Conservation (phyloP, 1,284 basidiomycete species). For the Moesziomyces globuligerus region DNA sequence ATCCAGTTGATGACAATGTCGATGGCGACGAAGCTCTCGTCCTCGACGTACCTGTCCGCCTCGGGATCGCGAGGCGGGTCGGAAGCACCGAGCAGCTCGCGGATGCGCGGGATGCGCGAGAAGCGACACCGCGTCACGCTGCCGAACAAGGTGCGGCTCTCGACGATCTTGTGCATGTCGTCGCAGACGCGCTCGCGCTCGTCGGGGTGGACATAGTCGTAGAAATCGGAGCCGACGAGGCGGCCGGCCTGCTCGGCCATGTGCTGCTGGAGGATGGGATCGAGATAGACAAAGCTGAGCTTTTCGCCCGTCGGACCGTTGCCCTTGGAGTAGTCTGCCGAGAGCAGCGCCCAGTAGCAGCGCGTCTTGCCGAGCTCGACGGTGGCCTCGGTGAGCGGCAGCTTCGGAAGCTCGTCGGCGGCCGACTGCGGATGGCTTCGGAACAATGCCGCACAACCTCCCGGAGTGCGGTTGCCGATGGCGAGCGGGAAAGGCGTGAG, state of each 20-base stretch:
- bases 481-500: slow-evolving; percentile 29
- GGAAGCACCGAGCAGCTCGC: slow-evolving; percentile 69
- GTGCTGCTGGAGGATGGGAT: slow-evolving; percentile 82
- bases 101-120: slow-evolving; percentile 69
- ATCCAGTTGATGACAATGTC: slow-evolving; percentile 96
- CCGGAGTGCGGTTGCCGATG: slow-evolving; percentile 25
- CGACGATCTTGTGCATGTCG: slow-evolving; percentile 81
- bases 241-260: slow-evolving; percentile 77
- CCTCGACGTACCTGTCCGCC: slow-evolving; percentile 76
- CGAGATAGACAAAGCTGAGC: slow-evolving; percentile 85
- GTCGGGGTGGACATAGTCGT: slow-evolving; percentile 89
- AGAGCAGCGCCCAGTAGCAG: slow-evolving; percentile 55
- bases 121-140: slow-evolving; percentile 82
- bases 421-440: neutral
- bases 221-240: slow-evolving; percentile 79
- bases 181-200: slow-evolving; percentile 72
- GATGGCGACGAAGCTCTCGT: slow-evolving; percentile 84
- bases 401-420: neutral
- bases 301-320: slow-evolving; percentile 66
- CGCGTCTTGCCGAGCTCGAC: slow-evolving; percentile 44
- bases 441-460: slow-evolving; percentile 12
- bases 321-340: slow-evolving; percentile 27
- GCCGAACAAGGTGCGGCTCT: slow-evolving; percentile 84
- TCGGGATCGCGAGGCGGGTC: slow-evolving; percentile 70
- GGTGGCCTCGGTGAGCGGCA: slow-evolving; percentile 15